phyloP scores from a whole-genome alignment of 345 rosid genomes.

The Brassica carinata region DNA sequence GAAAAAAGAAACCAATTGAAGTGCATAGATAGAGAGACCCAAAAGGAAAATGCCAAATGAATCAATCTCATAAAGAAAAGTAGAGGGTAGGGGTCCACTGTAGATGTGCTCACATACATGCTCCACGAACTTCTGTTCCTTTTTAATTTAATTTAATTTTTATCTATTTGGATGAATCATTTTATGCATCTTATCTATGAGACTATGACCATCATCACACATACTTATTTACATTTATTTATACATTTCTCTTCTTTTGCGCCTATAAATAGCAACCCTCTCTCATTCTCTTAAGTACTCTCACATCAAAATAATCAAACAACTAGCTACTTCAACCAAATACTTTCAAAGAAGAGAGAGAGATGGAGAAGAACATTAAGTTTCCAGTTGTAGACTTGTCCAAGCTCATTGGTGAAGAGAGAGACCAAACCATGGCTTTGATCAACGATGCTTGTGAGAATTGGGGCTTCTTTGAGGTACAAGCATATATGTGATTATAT shows the following conservation, averaged over 20 bases:
- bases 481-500: neutral
- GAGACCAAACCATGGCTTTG: conserved; percentile 62
- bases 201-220: conserved; percentile 20
- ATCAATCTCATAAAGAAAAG: conserved; percentile 31
- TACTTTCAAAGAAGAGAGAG: conserved; percentile 22
- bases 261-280: conserved; percentile 63
- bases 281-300: conserved; percentile 19
- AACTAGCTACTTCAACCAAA: conserved; percentile 22
- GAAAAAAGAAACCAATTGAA: conserved; percentile 19
- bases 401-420: conserved; percentile 67
- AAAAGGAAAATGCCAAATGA: conserved; percentile 43
- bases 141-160: neutral
- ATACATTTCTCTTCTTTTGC: conserved; percentile 22
- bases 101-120: conserved; percentile 40
- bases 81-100: conserved; percentile 30
- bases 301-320: conserved; percentile 29
- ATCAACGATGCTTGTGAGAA: conserved; percentile 96
- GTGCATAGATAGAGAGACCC: conserved; percentile 17
- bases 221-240: conserved; percentile 18
- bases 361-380: conserved; percentile 40
- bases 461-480: conserved; percentile 99
- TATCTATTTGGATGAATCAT: conserved; percentile 14
- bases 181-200: conserved; percentile 34
- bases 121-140: conserved; percentile 42
- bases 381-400: conserved; percentile 77